Percentiles rank a stretch among this genome's conserved stretches.
phyloP scores from a whole-genome alignment of 192 early-diverging fungal species.

The Coemansia sp. region DNA sequence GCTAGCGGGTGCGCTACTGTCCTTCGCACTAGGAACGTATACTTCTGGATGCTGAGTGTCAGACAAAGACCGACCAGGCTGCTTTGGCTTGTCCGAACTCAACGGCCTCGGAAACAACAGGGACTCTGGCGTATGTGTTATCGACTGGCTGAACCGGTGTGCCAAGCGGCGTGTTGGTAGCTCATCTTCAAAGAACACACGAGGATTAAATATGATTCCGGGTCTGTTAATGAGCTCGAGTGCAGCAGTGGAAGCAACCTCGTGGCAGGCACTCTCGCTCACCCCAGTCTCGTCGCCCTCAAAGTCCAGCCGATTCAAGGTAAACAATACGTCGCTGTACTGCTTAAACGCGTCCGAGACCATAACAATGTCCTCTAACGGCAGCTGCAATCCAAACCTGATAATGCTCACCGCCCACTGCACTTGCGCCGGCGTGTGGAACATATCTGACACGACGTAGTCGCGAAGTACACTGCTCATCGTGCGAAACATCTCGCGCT shows the following conservation, averaged over 20 bases:
- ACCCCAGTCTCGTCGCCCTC: not conserved
- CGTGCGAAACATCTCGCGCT: constrained; percentile 39
- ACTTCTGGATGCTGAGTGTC: not conserved
- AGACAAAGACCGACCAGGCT: not conserved
- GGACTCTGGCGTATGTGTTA: constrained; percentile 18
- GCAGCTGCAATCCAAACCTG: constrained; percentile 50
- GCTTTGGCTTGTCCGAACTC: not conserved
- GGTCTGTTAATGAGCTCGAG: constrained; percentile 32
- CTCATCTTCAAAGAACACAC: constrained; percentile 45
- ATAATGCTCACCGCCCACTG: constrained; percentile 44
- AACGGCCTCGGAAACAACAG: constrained; percentile 1
- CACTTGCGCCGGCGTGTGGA: constrained; percentile 30
- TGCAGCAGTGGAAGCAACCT: constrained; percentile 7
- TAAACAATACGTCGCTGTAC: constrained; percentile 40
- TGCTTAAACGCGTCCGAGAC: constrained; percentile 35
- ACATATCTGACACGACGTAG: constrained; percentile 22
- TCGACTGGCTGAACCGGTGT: constrained; percentile 10
- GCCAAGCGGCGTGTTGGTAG: constrained; percentile 26
- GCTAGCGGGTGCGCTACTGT: not conserved
- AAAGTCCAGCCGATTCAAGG: constrained; percentile 14
- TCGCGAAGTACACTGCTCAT: constrained; percentile 22
- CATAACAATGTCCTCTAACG: constrained; percentile 32
- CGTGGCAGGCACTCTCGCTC: not conserved
- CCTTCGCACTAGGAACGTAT: not conserved
- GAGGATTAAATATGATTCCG: constrained; percentile 45